A percentile compares a stretch with the other conserved stretches of the same genome.
Conservation (phyloP, 208 protist genomes). For the Leptomonas seymouri region DNA sequence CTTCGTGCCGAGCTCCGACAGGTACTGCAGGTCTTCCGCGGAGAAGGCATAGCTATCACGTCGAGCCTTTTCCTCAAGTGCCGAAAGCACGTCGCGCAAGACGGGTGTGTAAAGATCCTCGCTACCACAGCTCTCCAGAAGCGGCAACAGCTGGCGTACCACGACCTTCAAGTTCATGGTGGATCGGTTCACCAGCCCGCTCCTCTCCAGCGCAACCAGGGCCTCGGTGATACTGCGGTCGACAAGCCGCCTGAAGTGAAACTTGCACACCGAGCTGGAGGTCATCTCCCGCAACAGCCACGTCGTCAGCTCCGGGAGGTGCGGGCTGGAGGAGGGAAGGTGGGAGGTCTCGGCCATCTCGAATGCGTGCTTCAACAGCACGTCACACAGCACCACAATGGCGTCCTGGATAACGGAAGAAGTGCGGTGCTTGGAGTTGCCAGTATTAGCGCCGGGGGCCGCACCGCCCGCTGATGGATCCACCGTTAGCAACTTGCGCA, state of each 20-base stretch:
- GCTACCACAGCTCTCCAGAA: slow-evolving; percentile 62
- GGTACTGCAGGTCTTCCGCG: slow-evolving; percentile 49
- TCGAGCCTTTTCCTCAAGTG: slow-evolving; percentile 69
- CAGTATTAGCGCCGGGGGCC: neutral
- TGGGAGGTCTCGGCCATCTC: slow-evolving; percentile 37
- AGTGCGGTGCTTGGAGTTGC: neutral
- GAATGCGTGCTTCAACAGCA: slow-evolving; percentile 25
- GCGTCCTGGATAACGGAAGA: slow-evolving; percentile 6
- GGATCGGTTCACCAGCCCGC: slow-evolving; percentile 45
- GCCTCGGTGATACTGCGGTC: slow-evolving; percentile 57
- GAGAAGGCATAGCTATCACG: slow-evolving; percentile 57
- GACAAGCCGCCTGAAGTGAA: slow-evolving; percentile 68
- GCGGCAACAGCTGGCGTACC: slow-evolving; percentile 52
- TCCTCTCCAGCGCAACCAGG: slow-evolving; percentile 54
- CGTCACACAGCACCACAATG: slow-evolving; percentile 24
- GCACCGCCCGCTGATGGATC: neutral
- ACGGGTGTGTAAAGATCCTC: slow-evolving; percentile 75
- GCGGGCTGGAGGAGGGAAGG: slow-evolving; percentile 39
- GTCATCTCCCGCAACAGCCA: slow-evolving; percentile 82
- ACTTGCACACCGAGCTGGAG: slow-evolving; percentile 39
- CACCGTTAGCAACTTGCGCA: slow-evolving; percentile 21
- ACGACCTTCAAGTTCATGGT: slow-evolving; percentile 51
- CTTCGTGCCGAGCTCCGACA: slow-evolving; percentile 68
- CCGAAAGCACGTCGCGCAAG: slow-evolving; percentile 64
- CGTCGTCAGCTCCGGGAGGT: slow-evolving; percentile 57